Conservation (phyloP, 352 stramenopile species). For the Phytophthora pisi region DNA sequence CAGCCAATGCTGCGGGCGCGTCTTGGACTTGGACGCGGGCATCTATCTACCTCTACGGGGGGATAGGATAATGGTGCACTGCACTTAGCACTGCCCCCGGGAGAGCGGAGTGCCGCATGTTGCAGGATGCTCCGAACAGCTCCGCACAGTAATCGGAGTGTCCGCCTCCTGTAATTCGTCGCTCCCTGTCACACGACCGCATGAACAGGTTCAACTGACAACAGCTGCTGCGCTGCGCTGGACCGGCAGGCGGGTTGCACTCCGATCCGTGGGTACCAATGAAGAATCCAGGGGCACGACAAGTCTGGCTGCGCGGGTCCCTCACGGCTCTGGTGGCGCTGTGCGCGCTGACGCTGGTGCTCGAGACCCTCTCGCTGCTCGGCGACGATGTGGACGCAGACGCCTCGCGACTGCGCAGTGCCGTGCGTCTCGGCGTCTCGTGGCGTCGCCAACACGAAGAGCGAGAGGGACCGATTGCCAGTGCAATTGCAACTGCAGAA, state of each 20-base stretch:
- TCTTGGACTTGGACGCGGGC: constrained; percentile 4
- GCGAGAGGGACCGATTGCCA: not conserved
- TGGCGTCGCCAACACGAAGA: not conserved
- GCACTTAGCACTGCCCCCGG: not conserved
- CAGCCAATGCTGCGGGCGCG: constrained; percentile 16
- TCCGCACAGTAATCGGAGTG: not conserved
- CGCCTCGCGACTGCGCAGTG: constrained; percentile 4
- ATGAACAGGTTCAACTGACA: not conserved
- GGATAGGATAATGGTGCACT: not conserved
- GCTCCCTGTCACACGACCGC: not conserved
- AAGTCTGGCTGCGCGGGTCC: constrained; percentile 18
- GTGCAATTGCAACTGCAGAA: not conserved
- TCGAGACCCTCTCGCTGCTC: constrained; percentile 20
- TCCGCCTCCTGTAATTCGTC: not conserved
- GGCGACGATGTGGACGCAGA: not conserved
- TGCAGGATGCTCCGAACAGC: constrained; percentile 2
- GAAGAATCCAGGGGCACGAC: constrained; percentile 1
- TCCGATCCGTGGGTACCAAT: constrained; percentile 1
- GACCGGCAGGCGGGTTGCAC: not conserved
- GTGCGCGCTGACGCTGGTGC: constrained; percentile 15
- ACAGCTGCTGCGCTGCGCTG: too few relatives aligned
- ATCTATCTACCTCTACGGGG: not conserved
- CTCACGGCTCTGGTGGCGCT: constrained; percentile 20
- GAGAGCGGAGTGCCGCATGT: not conserved
- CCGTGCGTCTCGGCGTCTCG: constrained; percentile 9